phyloP scores from a whole-genome alignment of 805 yeast species.

The Sugiyamaella qingdaonensis region DNA sequence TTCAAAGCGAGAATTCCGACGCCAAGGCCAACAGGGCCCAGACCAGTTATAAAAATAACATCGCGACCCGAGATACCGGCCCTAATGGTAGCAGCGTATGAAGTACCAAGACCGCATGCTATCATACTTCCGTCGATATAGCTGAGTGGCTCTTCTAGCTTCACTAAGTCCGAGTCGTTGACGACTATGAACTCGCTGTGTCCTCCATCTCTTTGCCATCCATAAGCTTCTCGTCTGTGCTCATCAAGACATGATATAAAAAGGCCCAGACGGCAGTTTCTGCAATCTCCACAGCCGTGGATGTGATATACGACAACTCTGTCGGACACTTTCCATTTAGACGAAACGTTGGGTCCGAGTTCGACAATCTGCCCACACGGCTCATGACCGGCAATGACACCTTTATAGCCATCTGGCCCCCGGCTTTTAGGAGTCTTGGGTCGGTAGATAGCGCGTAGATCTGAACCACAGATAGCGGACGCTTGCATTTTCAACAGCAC shows the following conservation, averaged over 20 bases:
- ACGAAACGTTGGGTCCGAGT: slow-evolving; percentile 10
- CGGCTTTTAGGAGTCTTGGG: slow-evolving; percentile 11
- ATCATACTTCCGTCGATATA: slow-evolving; percentile 17
- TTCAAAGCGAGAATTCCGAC: slow-evolving; percentile 13
- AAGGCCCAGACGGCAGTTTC: slow-evolving; percentile 14
- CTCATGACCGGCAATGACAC: slow-evolving; percentile 18
- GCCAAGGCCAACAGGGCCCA: slow-evolving; percentile 18
- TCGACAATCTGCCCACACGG: slow-evolving; percentile 15
- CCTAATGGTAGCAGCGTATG: slow-evolving; percentile 16
- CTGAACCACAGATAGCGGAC: slow-evolving; percentile 13
- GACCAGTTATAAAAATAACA: slow-evolving; percentile 15
- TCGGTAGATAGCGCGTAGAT: slow-evolving; percentile 13
- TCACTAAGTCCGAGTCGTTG: slow-evolving; percentile 11
- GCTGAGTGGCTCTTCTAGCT: slow-evolving; percentile 11
- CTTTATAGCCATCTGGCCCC: slow-evolving; percentile 16
- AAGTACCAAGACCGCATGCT: slow-evolving; percentile 16
- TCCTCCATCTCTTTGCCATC: slow-evolving; percentile 17
- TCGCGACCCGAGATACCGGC: slow-evolving; percentile 17
- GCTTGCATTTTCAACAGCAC: slow-evolving; percentile 18
- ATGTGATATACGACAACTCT: slow-evolving; percentile 16
- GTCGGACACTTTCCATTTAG: slow-evolving; percentile 13
- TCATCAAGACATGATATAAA: slow-evolving; percentile 11
- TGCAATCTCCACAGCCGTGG: slow-evolving; percentile 16
- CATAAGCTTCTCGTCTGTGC: slow-evolving; percentile 12
- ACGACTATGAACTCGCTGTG: slow-evolving; percentile 14